phyloP scores from a whole-genome alignment of 2,329 filamentous ascomycete species.

The Pseudogymnoascus pannorum region DNA sequence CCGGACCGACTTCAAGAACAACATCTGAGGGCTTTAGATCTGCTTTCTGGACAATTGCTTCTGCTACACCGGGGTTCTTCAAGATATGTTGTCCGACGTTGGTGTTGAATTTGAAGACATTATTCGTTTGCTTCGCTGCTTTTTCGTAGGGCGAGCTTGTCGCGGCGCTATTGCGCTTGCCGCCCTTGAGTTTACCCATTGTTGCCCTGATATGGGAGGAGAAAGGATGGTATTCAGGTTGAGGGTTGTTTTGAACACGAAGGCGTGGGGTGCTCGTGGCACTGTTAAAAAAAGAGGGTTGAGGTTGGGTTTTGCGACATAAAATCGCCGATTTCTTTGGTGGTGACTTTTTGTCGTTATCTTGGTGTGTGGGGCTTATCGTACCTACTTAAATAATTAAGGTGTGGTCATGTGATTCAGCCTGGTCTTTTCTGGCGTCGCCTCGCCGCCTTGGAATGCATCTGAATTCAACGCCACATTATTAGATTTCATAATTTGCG shows the following conservation, averaged over 20 bases:
- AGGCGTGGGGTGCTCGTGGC: background rate
- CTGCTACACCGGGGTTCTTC: constrained; percentile 81
- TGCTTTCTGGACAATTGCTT: constrained; percentile 78
- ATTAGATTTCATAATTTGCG: background rate
- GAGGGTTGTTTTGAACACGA: background rate
- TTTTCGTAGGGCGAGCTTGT: constrained; percentile 24
- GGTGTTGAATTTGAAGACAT: constrained; percentile 96
- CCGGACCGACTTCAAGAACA: constrained; percentile 87
- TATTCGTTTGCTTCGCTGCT: constrained; percentile 45
- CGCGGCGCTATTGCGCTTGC: constrained; percentile 27
- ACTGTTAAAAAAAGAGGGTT: background rate
- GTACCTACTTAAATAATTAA: background rate
- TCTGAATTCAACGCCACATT: background rate
- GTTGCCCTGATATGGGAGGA: background rate
- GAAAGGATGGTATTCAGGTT: background rate
- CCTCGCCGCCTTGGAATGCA: background rate
- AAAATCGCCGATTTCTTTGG: constrained; percentile 7
- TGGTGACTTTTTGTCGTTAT: constrained; percentile 9
- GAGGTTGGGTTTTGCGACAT: background rate
- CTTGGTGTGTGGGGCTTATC: constrained; percentile 10
- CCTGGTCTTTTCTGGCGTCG: constrained; percentile 2
- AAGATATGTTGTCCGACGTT: constrained; percentile 82
- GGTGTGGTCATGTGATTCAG: background rate
- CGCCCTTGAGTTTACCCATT: constrained; percentile 29
- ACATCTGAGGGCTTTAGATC: constrained; percentile 83